Conservation (phyloP, 2,329 filamentous ascomycete species). For the Ophiocordyceps camponoti-saundersi region DNA sequence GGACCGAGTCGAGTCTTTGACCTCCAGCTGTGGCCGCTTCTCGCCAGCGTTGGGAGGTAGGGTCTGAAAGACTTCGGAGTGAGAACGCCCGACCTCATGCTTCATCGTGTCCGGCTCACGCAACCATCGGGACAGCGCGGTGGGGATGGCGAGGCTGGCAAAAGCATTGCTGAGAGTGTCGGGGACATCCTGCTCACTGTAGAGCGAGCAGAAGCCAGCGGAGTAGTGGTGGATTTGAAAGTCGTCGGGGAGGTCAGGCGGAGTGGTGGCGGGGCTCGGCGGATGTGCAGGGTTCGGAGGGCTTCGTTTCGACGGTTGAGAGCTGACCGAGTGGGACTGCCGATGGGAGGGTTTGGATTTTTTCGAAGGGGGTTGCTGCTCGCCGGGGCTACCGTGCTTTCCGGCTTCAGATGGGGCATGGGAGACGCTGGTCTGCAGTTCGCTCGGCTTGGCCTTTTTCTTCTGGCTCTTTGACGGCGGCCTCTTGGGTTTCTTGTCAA, state of each 20-base stretch:
- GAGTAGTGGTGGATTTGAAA: slow-evolving; percentile 54
- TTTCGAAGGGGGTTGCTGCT: slow-evolving; percentile 46
- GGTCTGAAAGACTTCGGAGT: slow-evolving; percentile 50
- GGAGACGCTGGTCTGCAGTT: slow-evolving; percentile 51
- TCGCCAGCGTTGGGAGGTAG: slow-evolving; percentile 25
- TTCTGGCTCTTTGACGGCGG: slow-evolving; percentile 67
- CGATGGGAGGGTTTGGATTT: slow-evolving; percentile 72
- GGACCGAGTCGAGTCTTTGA: slow-evolving; percentile 29
- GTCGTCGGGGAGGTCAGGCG: slow-evolving; percentile 46
- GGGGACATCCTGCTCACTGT: slow-evolving; percentile 43
- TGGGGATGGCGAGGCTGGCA: slow-evolving; percentile 57
- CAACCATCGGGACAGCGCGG: slow-evolving; percentile 63
- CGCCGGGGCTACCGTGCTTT: slow-evolving; percentile 27
- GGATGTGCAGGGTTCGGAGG: slow-evolving; percentile 41
- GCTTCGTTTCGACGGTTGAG: slow-evolving; percentile 47
- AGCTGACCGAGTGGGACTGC: slow-evolving; percentile 57
- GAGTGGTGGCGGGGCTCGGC: slow-evolving; percentile 62
- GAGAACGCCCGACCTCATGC: slow-evolving; percentile 47
- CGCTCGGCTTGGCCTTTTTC: slow-evolving; percentile 66
- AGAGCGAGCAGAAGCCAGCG: slow-evolving; percentile 56
- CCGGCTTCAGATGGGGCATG: slow-evolving; percentile 37
- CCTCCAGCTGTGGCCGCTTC: slow-evolving; percentile 23
- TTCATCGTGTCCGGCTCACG: slow-evolving; percentile 53
- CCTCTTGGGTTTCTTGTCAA: slow-evolving; percentile 58
- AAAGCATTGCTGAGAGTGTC: slow-evolving; percentile 60